Evolutionary conservation across 768 basidiomycete species (phyloP).

Genomic region (Mycena floridula): DNA sequence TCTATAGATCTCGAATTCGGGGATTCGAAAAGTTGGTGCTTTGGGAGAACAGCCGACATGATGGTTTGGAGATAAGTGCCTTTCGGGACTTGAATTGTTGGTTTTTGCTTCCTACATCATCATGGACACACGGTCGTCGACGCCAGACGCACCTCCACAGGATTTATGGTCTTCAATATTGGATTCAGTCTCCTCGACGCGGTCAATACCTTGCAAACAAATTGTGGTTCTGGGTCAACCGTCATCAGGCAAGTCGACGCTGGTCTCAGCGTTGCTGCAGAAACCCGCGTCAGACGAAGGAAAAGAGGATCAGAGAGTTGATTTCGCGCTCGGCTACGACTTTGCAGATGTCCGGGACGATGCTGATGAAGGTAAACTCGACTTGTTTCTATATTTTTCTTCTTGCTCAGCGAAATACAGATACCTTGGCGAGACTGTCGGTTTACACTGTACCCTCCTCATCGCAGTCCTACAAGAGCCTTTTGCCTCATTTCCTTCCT

Average conservation of each 20-base stretch:
- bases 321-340: constrained; percentile 89
- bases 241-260: constrained; percentile 69
- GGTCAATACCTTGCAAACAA: constrained; percentile 82
- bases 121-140: constrained; percentile 48
- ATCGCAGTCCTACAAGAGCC: constrained; percentile 57
- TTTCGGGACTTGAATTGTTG: not conserved
- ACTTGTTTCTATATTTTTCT: constrained; percentile 5
- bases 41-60: constrained; percentile 45
- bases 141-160: constrained; percentile 67
- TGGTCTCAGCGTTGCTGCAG: constrained; percentile 67
- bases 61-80: constrained; percentile 32
- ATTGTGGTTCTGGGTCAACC: constrained; percentile 80
- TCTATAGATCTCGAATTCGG: constrained; percentile 66
- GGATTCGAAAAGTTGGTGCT: constrained; percentile 63
- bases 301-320: constrained; percentile 54
- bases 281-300: constrained; percentile 52
- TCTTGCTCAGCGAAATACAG: constrained; percentile 29
- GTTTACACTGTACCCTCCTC: constrained; percentile 88
- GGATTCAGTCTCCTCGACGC: constrained; percentile 75
- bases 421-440: constrained; percentile 83
- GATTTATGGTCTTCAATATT: constrained; percentile 94
- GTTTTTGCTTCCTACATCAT: not conserved
- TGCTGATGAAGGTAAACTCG: constrained; percentile 78
- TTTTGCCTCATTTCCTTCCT: constrained; percentile 77
- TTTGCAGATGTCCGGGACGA: constrained; percentile 90